phyloP scores from a whole-genome alignment of 2,329 filamentous ascomycete species.

The Huntiella moniliformis region DNA sequence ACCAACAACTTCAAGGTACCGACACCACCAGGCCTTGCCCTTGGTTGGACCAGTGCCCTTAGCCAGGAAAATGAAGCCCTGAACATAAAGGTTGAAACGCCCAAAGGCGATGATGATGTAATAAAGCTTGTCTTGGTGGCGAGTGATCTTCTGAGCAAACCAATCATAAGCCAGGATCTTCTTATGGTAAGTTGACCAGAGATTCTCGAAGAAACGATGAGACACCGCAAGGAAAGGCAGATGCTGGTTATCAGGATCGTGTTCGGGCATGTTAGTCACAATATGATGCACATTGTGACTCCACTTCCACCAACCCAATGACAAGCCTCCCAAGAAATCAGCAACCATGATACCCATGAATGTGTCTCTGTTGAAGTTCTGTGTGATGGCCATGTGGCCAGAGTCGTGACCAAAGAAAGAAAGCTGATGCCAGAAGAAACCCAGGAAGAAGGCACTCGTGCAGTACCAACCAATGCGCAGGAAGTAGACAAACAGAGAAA shows the following conservation, averaged over 20 bases:
- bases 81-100: constrained; percentile 69
- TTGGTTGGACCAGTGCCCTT: constrained; percentile 50
- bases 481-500: constrained; percentile 40
- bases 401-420: constrained; percentile 90
- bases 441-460: constrained; percentile 55
- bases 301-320: constrained; percentile 90
- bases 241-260: constrained; percentile 88
- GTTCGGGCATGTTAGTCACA: constrained; percentile 84
- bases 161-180: constrained; percentile 61
- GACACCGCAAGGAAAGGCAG: constrained; percentile 78
- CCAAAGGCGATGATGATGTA: constrained; percentile 66
- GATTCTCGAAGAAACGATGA: constrained; percentile 54
- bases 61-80: constrained; percentile 64
- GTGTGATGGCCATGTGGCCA: constrained; percentile 93
- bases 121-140: constrained; percentile 65
- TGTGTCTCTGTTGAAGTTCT: constrained; percentile 66
- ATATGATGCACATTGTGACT: constrained; percentile 96
- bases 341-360: constrained; percentile 79
- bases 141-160: constrained; percentile 49
- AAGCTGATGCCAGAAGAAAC: constrained; percentile 82
- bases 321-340: constrained; percentile 75
- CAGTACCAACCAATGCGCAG: constrained; percentile 47
- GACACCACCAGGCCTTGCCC: constrained; percentile 66
- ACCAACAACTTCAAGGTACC: constrained; percentile 59
- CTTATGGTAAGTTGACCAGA: constrained; percentile 71